Evolutionary conservation across 352 stramenopile species (phyloP).

Genomic region (Phytopythium chamaehyphon): DNA sequence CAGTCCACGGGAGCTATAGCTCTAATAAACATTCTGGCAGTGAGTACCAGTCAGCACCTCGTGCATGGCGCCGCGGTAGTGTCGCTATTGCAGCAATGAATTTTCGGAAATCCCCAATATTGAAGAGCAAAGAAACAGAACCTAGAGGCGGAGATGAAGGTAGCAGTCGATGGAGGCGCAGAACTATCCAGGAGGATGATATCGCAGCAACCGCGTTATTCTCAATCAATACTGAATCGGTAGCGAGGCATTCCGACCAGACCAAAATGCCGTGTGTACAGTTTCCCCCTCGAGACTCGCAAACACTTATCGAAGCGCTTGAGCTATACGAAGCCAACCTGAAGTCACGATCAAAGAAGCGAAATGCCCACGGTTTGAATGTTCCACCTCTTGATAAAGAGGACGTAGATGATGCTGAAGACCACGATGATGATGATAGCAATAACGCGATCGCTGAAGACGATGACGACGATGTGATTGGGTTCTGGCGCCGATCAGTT

Average conservation of each 20-base stretch:
- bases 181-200: background rate
- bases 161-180: background rate
- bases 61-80: slow-evolving; percentile 9
- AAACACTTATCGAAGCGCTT: slow-evolving; percentile 23
- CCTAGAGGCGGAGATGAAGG: background rate
- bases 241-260: background rate
- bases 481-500: slow-evolving; percentile 54
- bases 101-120: slow-evolving; percentile 13
- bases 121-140: background rate
- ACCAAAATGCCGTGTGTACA: slow-evolving; percentile 15
- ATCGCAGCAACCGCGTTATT: background rate
- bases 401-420: background rate
- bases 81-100: slow-evolving; percentile 12
- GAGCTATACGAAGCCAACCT: slow-evolving; percentile 30
- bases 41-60: background rate
- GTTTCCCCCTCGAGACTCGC: slow-evolving; percentile 18
- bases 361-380: too few species aligned
- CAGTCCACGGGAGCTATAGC: background rate
- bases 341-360: background rate
- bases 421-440: background rate
- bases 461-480: slow-evolving; percentile 33
- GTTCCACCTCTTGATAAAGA: background rate
- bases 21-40: background rate
- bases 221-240: background rate
- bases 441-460: background rate